Conservation (phyloP, 2,329 filamentous ascomycete genomes). For the Arthrinium phaeospermum region DNA sequence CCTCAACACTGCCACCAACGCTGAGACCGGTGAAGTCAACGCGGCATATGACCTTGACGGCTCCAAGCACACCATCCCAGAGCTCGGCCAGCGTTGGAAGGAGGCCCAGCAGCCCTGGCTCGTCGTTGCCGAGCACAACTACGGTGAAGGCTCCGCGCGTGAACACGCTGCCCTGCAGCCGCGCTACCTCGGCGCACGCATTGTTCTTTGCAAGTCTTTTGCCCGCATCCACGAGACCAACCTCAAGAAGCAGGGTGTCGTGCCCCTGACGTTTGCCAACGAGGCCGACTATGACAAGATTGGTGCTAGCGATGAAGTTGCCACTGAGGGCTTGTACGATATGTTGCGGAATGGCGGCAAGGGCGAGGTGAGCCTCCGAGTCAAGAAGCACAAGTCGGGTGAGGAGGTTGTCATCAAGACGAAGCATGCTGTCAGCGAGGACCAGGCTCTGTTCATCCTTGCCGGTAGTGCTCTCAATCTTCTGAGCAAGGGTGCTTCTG, state of each 20-base stretch:
- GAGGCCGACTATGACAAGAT: conserved; percentile 89
- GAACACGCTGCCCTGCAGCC: conserved; percentile 92
- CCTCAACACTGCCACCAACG: conserved; percentile 92
- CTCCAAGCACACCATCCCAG: conserved; percentile 77
- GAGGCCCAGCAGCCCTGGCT: conserved; percentile 79
- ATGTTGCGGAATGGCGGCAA: conserved; percentile 79
- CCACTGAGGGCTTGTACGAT: conserved; percentile 82
- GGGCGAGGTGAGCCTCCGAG: conserved; percentile 73
- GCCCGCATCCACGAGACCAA: conserved; percentile 96
- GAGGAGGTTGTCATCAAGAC: conserved; percentile 74
- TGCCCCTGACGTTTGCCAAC: conserved; percentile 88
- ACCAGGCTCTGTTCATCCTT: conserved; percentile 90
- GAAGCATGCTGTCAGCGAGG: conserved; percentile 86
- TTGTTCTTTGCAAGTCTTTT: conserved; percentile 87
- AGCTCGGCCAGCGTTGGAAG: conserved; percentile 86
- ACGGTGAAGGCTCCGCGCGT: conserved; percentile 87
- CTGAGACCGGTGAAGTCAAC: conserved; percentile 91
- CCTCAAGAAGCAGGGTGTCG: conserved; percentile 95
- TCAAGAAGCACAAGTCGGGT: conserved; percentile 66
- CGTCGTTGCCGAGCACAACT: conserved; percentile 97
- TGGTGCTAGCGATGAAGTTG: conserved; percentile 80
- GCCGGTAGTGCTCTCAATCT: conserved; percentile 94
- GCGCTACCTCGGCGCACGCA: conserved; percentile 83
- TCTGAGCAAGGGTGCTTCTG: conserved; percentile 57
- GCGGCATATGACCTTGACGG: conserved; percentile 87